Evolutionary conservation across 2,329 filamentous ascomycete genomes (phyloP), one percentile per base, ranked within the genome.

Genomic region (Trichophyton mentagrophytes): DNA sequence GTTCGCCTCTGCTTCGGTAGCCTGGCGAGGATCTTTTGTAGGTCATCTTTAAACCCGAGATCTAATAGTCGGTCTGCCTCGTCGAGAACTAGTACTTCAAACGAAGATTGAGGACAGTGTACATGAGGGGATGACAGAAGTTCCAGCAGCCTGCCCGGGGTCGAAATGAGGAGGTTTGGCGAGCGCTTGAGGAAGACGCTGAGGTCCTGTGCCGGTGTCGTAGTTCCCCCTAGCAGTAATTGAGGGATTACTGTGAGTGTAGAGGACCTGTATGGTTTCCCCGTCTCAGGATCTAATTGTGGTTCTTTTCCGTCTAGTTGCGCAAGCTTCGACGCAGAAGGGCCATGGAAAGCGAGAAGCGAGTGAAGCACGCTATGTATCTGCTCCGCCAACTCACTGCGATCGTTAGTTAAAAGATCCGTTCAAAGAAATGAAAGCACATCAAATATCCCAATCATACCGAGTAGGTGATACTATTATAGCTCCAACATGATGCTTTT

Each of bases 41-140:
- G 75, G 66, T 96, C 90, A 61, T 89, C 86, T 72, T 95, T 93
- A 75, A 99, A 97, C 4, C 95, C 93, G 22, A 97, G 80, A 74
- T 99, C 93, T 9, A 99, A 79, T 27, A 99, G 77, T 62, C 93
- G 82, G 73, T 99, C 93, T 57, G 92, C 93, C 76, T 99, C 93
- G 70, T 99, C 93, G 40, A 99, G 81, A 2, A 99, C 88, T 9
- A 99, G 82, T 57, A 90, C 84, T 71, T 99, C 92, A 66, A 99
- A 97, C 0, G 89, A 89, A 0, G 89, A 90, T 63, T 92, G 87
- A 0, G 89, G 85, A 67, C 89, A 91, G 71, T 95, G 89, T 13
- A 96, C 90, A 69, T 95, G 87, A 1, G 86, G 88, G 1, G 90
- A 95, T 0, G 87, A 85, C 3, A 99, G 79, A 0, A 99, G 82